Base-by-base conservation (phyloP, 2,329 filamentous ascomycete genomes). In the Epicoccum nigrum region DNA sequence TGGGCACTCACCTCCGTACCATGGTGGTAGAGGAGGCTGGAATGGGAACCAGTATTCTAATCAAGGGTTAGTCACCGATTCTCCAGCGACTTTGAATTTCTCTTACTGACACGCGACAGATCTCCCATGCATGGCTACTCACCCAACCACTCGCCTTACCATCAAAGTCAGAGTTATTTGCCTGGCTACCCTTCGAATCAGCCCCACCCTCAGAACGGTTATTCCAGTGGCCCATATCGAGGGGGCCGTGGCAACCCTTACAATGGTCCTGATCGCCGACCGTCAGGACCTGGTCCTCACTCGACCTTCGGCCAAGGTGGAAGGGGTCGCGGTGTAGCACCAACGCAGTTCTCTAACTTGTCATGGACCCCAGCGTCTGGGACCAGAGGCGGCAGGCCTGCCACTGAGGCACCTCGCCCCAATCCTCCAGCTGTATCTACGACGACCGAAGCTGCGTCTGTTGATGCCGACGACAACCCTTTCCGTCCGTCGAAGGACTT, bases 341-440 rank as follows among this genome's bases (percentile, higher is more conserved):
- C 65, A 11, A 71, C 70, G 56, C 77, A 86, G 74, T 83, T 87
- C 77, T 80, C 86, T 73, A 84, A 89, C 73, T 70, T 86, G 2
- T 89, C 90, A 37, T 92, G 90, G 88, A 88, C 83, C 47, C 81
- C 85, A 34, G 79, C 78, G 27, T 78, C 79, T 40, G 77, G 81
- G 15, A 78, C 79, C 46, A 78, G 80, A 62, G 82, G 81, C 67
- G 77, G 82, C 50, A 78, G 77, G 48, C 71, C 72, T 35, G 69
- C 69, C 6, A 70, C 69, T n/a, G 70, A 75, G 54, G 69, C 69
- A 16, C 71, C 68, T 19, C 71, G 67, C 21, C 59, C 60, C 30
- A 64, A 63, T 32, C 56, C 66, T 17, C 41, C 56, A 32, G 47
- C 46, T 12, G 40, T 54, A 2, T 55, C 56, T 39, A 16, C 59